Evolutionary conservation across 768 basidiomycete species (phyloP).

Genomic region (Naganishia vaughanmartiniae): DNA sequence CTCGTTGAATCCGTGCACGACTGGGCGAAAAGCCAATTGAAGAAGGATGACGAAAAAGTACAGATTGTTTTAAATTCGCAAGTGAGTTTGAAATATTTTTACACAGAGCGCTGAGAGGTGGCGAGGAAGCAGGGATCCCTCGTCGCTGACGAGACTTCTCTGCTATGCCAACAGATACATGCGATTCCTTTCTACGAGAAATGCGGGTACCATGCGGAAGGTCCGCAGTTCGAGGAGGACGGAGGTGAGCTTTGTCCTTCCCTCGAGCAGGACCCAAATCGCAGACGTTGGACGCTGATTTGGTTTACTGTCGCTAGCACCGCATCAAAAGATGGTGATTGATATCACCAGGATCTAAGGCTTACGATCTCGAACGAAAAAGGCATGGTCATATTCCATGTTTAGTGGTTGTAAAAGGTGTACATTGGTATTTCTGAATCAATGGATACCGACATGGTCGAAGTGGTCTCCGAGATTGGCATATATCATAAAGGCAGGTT

Average conservation of each 20-base stretch:
- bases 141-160: not conserved
- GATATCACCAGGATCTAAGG: slow-evolving; percentile 9
- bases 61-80: slow-evolving; percentile 13
- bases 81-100: no score
- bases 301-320: not conserved
- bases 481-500: no score
- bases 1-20: slow-evolving; percentile 39
- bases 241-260: slow-evolving; percentile 40
- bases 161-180: slow-evolving; percentile 22
- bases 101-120: not conserved
- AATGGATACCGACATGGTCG: no score
- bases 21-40: slow-evolving; percentile 26
- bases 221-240: slow-evolving; percentile 45
- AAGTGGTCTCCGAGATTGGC: no score
- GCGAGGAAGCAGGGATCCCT: not conserved
- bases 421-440: no score
- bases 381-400: not conserved
- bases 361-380: not conserved
- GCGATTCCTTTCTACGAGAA: slow-evolving; percentile 45
- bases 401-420: slow-evolving; percentile 3
- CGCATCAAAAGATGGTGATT: slow-evolving; percentile 14
- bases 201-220: slow-evolving; percentile 42
- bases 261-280: not conserved
- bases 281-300: not conserved
- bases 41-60: slow-evolving; percentile 6